Percentiles rank a stretch among this genome's conserved stretches.
phyloP scores from a whole-genome alignment of 2,329 filamentous ascomycete genomes.

The Trichoderma endophyticum region DNA sequence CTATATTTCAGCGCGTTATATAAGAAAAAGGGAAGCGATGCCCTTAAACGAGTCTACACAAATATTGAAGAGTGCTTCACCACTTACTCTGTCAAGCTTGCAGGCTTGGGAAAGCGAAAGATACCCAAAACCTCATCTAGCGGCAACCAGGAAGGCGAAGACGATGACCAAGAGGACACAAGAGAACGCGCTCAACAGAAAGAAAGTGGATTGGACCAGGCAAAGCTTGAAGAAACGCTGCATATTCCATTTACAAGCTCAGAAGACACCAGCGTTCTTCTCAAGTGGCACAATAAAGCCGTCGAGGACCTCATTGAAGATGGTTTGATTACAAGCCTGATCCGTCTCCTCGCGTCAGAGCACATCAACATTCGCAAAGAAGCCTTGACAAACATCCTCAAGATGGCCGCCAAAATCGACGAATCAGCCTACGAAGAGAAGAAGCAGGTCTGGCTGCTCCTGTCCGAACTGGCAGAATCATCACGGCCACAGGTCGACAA shows the following conservation, averaged over 20 bases:
- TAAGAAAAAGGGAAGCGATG: constrained; percentile 43
- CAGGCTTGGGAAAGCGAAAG: constrained; percentile 21
- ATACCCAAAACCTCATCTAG: constrained; percentile 17
- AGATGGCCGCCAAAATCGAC: constrained; percentile 60
- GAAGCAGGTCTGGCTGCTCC: constrained; percentile 73
- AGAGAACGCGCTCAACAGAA: constrained; percentile 8
- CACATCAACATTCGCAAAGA: constrained; percentile 76
- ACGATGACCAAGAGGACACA: not conserved
- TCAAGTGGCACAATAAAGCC: constrained; percentile 72
- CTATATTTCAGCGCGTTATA: constrained; percentile 54
- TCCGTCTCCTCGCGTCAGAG: constrained; percentile 72
- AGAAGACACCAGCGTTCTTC: constrained; percentile 52
- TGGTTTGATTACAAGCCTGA: constrained; percentile 64
- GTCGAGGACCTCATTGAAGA: constrained; percentile 77
- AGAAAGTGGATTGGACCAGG: constrained; percentile 29
- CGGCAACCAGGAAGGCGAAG: constrained; percentile 21
- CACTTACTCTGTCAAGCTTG: constrained; percentile 24
- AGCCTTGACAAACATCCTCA: constrained; percentile 66
- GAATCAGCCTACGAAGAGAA: constrained; percentile 72
- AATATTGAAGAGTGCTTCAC: constrained; percentile 33
- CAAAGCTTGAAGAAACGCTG: constrained; percentile 53
- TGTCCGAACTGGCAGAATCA: constrained; percentile 79
- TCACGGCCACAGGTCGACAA: constrained; percentile 52
- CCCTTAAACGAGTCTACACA: constrained; percentile 29
- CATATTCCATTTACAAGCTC: constrained; percentile 44